Evolutionary conservation across 257 asterid genomes (phyloP), one percentile per base, ranked within the genome.

Genomic region (Solanum pinnatisectum): DNA sequence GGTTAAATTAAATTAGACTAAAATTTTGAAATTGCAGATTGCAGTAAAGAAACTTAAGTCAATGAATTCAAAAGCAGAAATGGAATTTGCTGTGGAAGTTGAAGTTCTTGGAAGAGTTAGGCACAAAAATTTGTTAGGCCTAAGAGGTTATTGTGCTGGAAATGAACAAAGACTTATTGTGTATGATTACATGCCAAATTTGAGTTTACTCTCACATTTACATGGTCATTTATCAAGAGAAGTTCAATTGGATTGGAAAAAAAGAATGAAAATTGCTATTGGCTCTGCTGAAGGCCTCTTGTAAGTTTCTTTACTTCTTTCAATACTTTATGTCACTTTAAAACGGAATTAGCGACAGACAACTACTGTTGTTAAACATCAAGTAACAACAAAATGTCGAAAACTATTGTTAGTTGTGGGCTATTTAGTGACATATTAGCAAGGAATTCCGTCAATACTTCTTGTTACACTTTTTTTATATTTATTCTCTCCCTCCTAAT

Each of bases 81-180:
- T 95, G 98, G 98, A 95, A 86, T 95, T 94, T 46, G 98, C 98
- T 0, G 96, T 95, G 87, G 98, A 95, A 85, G 98, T 95, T 25
- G 98, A 95, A 92, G 98, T 95, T 10, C 92, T 95, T 10, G 98
- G 98, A 52, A 92, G 98, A 88, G 98, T 94, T 36, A 87, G 97
- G 46, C 98, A 95, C 95, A 93, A 94, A 89, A 95, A 95, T 89
- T 92, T 95, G 8, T 60, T 95, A 84, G 98, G 98, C 4, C 91
- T 95, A 18, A 89, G 98, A 86, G 98, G 98, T 3, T 95, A 94
- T 27, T 95, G 96, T 72, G 98, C 92, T 3, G 98, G 95, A 2
- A 91, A 87, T 23, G 98, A 95, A 10, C 98, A 95, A 52, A 92
- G 98, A 39, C 93, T 95, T 10, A 95, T 95, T 72, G 98, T 94